Evolutionary conservation across 1,139 yeast species (phyloP).

Genomic region (Kodamaea ohmeri): DNA sequence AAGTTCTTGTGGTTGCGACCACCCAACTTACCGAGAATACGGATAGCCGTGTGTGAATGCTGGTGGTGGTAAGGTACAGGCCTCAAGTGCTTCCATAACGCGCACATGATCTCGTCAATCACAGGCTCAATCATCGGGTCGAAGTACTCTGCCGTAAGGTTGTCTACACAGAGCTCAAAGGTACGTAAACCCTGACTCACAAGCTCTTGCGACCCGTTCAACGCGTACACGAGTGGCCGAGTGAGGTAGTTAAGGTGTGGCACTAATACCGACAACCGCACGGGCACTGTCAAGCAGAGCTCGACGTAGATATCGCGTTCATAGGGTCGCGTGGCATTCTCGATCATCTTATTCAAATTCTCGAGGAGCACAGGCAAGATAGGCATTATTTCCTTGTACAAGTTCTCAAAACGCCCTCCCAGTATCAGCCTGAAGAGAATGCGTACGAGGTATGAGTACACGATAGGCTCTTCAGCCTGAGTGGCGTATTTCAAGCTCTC

Average conservation of each 20-base stretch:
- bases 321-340: slow-evolving; percentile 81
- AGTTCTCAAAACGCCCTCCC: slow-evolving; percentile 90
- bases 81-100: slow-evolving; percentile 85
- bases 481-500: slow-evolving; percentile 80
- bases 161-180: slow-evolving; percentile 94
- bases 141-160: slow-evolving; percentile 91
- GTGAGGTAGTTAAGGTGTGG: slow-evolving; percentile 88
- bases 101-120: slow-evolving; percentile 87
- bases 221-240: slow-evolving; percentile 86
- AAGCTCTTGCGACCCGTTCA: slow-evolving; percentile 86
- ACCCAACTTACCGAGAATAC: slow-evolving; percentile 92
- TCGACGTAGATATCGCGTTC: slow-evolving; percentile 94
- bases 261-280: slow-evolving; percentile 83
- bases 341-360: slow-evolving; percentile 76
- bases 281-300: slow-evolving; percentile 93
- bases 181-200: slow-evolving; percentile 94
- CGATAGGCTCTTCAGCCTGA: slow-evolving; percentile 87
- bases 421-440: slow-evolving; percentile 92
- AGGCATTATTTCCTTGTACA: slow-evolving; percentile 91
- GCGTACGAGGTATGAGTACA: slow-evolving; percentile 83
- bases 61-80: slow-evolving; percentile 93
- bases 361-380: slow-evolving; percentile 82
- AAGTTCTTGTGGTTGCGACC: slow-evolving; percentile 90
- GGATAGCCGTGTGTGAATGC: slow-evolving; percentile 90
- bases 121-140: slow-evolving; percentile 97